Percentiles rank a stretch among this genome's conserved stretches.
Conservation (phyloP, 1,284 basidiomycete species). For the Fomes fomentarius region DNA sequence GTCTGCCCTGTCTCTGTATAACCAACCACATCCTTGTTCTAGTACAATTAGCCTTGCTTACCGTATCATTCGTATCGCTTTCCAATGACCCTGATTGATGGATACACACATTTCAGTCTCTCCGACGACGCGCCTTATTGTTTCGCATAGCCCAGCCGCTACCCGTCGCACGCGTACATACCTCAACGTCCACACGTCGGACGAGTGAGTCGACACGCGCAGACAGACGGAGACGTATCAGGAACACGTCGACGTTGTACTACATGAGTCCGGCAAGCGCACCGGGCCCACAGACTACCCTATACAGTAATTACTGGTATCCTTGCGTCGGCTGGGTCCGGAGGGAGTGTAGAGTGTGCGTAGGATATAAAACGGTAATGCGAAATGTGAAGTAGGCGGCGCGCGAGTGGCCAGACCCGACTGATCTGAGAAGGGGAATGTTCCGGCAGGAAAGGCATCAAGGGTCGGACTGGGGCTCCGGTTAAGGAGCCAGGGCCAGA, state of each 20-base stretch:
- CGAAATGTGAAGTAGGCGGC: conserved; percentile 9
- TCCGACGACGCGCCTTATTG: background rate
- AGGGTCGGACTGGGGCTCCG: too few species aligned
- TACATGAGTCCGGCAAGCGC: conserved; percentile 4
- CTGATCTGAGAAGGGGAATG: background rate
- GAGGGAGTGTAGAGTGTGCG: background rate
- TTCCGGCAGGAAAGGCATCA: background rate
- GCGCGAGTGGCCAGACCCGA: background rate
- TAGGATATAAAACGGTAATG: conserved; percentile 1
- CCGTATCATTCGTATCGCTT: conserved; percentile 9
- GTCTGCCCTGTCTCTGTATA: conserved; percentile 17
- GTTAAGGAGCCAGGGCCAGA: too few species aligned
- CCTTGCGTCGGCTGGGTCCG: conserved; percentile 1
- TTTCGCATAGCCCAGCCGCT: too few species aligned
- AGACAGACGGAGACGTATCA: background rate
- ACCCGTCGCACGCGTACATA: too few species aligned
- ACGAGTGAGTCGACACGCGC: background rate
- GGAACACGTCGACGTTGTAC: conserved; percentile 11
- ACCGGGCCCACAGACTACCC: background rate
- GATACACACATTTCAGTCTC: background rate
- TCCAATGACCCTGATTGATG: background rate
- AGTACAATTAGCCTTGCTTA: conserved; percentile 20
- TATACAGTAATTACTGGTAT: conserved; percentile 6
- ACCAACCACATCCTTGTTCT: conserved; percentile 17
- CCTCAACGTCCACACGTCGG: too few species aligned